These are phyloP conservation scores for Aspergillus egyptiacus DNA, from an alignment of 495 filamentous ascomycete genomes.

Conservation along the genomic window DNA sequence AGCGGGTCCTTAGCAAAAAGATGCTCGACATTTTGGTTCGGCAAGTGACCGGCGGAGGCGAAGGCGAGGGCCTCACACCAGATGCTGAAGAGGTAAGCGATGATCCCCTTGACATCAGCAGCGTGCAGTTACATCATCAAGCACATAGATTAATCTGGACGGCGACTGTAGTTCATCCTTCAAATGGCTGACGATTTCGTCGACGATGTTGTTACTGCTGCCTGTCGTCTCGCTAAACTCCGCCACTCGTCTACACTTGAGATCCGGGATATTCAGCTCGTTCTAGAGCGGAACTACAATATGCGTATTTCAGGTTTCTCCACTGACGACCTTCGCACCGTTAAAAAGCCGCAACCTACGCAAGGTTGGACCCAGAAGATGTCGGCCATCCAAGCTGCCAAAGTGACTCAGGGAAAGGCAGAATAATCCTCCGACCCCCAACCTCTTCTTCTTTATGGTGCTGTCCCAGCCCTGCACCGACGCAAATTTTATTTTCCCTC, in stretches of 20 bases:
- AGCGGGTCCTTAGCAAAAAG: slow-evolving; percentile 86
- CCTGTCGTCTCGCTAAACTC: slow-evolving; percentile 88
- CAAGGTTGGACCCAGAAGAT: slow-evolving; percentile 90
- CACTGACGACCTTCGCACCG: slow-evolving; percentile 87
- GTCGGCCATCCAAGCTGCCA: slow-evolving; percentile 89
- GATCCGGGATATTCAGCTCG: slow-evolving; percentile 87
- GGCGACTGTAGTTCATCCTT: slow-evolving; percentile 61
- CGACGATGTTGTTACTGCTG: slow-evolving; percentile 76
- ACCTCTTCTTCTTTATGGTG: background rate
- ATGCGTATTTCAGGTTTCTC: slow-evolving; percentile 95
- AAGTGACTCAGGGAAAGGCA: slow-evolving; percentile 51
- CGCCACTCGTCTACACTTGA: slow-evolving; percentile 84
- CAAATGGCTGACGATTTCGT: slow-evolving; percentile 91
- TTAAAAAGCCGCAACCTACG: slow-evolving; percentile 83
- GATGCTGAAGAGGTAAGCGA: slow-evolving; percentile 86
- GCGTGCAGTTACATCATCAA: background rate
- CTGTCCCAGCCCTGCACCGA: background rate
- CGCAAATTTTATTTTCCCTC: background rate
- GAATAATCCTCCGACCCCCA: slow-evolving; percentile 24
- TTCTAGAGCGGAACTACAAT: slow-evolving; percentile 95
- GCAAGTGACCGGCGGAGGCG: slow-evolving; percentile 78
- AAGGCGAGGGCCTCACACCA: slow-evolving; percentile 67
- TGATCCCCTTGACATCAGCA: background rate
- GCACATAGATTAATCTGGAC: slow-evolving; percentile 12
- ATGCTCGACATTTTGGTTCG: slow-evolving; percentile 93